Base-by-base conservation (phyloP, 495 filamentous ascomycete species). In the Umbilicaria muhlenbergii region DNA sequence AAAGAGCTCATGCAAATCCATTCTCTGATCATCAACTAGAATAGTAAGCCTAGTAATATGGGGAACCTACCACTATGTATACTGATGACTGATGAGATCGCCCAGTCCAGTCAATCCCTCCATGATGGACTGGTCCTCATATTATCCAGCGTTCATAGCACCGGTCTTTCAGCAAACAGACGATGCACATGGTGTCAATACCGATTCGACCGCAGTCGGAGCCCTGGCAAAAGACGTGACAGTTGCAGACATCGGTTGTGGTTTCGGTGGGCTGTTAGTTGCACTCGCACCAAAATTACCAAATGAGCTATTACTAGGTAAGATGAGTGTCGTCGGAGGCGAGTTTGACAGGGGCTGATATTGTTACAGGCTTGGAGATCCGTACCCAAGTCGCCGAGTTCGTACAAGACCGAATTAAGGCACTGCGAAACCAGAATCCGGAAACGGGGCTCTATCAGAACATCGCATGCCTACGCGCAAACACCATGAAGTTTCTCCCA, bases 401-500 rank as follows among this genome's bases (percentile, higher is more conserved):
- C 59, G 83, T 96, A 1, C 74, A 80, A 59, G 81, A 86, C 45
- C 78, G 86, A 39, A 86, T 94, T 59, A 70, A 73, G 35, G 89
- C 86, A 16, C 71, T 98, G 2, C 77, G 89, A 32, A 51, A 59
- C 11, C 81, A 92, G 52, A 70, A 80, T 53, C 51, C 65, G 16
- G 45, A 67, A 34, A 49, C 62, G 1, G 60, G 60, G 35, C 61
- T 64, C 11, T 96, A 87, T 62, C 81, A 86, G 52, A 96, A 98
- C 61, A 80, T 88, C 47, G 70, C 78, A 38, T 88, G 84, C 45
- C 61, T 95, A 35, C 80, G 91, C 45, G 81, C 82, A 48, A 98
- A 98, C 66, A 84, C 83, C 12, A 98, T 98, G 91, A 96, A 96
- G 52, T 96, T 95, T 66, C 66, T 96, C 13, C 89, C 91, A 34